A percentile compares a stretch with the other conserved stretches of the same genome.
phyloP scores from a whole-genome alignment of 1,139 yeast genomes.

The Nadsonia commutata region DNA sequence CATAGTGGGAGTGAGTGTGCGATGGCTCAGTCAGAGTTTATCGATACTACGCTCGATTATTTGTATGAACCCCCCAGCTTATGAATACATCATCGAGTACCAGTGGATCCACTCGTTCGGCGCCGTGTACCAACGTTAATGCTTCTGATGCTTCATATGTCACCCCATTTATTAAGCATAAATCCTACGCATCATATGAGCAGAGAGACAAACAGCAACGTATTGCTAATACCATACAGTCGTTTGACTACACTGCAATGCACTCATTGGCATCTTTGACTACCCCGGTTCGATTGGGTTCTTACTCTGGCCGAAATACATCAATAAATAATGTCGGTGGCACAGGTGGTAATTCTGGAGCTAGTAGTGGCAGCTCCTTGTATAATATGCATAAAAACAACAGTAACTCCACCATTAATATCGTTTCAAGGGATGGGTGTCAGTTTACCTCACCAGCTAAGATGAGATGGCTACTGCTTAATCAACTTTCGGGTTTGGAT shows the following conservation, averaged over 20 bases:
- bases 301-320: not conserved
- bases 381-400: not conserved
- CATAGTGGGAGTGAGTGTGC: too few relatives aligned
- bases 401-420: not conserved
- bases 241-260: not conserved
- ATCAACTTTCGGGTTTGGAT: not conserved
- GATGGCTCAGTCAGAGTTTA: too few relatives aligned
- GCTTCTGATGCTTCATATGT: not conserved
- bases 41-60: too few relatives aligned
- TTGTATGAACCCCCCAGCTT: too few relatives aligned
- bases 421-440: not conserved
- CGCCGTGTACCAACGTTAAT: too few relatives aligned
- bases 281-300: not conserved
- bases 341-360: not conserved
- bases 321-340: not conserved
- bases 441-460: not conserved
- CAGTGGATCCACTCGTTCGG: too few relatives aligned
- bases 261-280: not conserved
- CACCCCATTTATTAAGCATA: not conserved
- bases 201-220: not conserved
- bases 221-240: not conserved
- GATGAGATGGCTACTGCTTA: not conserved
- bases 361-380: not conserved
- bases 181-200: not conserved
- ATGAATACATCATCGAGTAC: too few relatives aligned